These are phyloP conservation scores for Sporisorium scitamineum DNA, from an alignment of 1,284 basidiomycete species.

Conservation along the genomic window DNA sequence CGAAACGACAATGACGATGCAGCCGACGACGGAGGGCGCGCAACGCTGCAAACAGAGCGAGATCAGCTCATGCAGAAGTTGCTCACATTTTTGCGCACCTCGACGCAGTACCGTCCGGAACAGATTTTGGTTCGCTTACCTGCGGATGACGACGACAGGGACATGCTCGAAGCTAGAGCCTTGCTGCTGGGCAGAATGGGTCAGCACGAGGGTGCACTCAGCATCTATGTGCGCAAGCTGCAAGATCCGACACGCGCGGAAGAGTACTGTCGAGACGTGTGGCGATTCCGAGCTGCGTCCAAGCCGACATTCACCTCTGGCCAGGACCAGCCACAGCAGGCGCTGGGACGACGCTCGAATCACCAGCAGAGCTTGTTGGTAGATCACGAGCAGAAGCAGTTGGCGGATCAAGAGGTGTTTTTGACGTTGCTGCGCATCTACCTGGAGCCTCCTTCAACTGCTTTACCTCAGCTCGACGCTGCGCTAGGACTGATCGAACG, in stretches of 20 bases:
- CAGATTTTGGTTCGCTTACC: slow-evolving; percentile 82
- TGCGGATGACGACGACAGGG: slow-evolving; percentile 79
- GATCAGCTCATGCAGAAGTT: slow-evolving; percentile 77
- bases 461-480: slow-evolving; percentile 71
- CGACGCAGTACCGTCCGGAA: slow-evolving; percentile 81
- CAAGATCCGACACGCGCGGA: slow-evolving; percentile 87
- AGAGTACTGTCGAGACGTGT: slow-evolving; percentile 71
- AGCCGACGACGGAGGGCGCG: background rate
- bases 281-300: slow-evolving; percentile 24
- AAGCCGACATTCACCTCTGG: background rate
- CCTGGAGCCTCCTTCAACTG: slow-evolving; percentile 73
- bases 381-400: slow-evolving; percentile 37
- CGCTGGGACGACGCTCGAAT: slow-evolving; percentile 18
- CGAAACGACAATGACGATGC: background rate
- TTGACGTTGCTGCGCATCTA: slow-evolving; percentile 87
- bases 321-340: slow-evolving; percentile 6
- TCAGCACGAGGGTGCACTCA: slow-evolving; percentile 89
- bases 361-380: slow-evolving; percentile 43
- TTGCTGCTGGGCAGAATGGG: slow-evolving; percentile 88
- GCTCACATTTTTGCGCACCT: slow-evolving; percentile 80
- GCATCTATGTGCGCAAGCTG: slow-evolving; percentile 88
- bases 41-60: slow-evolving; percentile 50
- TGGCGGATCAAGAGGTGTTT: slow-evolving; percentile 74
- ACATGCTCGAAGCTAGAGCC: slow-evolving; percentile 80
- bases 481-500: slow-evolving; percentile 85